Evolutionary conservation across 108 stramenopile genomes (phyloP).

Genomic region (Cyclotella atomus): DNA sequence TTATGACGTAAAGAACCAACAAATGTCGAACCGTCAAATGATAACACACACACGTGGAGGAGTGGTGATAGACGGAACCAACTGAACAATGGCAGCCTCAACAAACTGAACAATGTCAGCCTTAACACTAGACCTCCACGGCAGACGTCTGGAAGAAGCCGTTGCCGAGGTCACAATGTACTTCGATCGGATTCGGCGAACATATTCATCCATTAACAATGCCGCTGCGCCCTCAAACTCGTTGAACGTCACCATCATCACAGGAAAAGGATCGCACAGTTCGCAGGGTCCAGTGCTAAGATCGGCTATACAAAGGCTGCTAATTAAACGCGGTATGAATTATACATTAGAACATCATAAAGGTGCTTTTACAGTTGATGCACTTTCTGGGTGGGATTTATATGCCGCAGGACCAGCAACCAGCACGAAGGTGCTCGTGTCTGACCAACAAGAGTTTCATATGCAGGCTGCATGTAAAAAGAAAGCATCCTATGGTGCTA

Average conservation of each 20-base stretch:
- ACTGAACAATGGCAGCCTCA: too few relatives aligned
- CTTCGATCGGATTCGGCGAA: slow-evolving; percentile 35
- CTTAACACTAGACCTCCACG: slow-evolving; percentile 35
- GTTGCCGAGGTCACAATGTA: slow-evolving; percentile 40
- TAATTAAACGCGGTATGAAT: slow-evolving; percentile 65
- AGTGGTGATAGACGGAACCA: too few relatives aligned
- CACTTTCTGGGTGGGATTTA: slow-evolving; percentile 62
- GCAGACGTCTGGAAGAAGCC: slow-evolving; percentile 35
- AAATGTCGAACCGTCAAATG: too few relatives aligned
- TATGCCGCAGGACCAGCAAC: slow-evolving; percentile 29
- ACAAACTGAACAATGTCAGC: slow-evolving; percentile 10
- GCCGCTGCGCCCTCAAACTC: neutral
- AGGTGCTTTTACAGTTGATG: slow-evolving; percentile 64
- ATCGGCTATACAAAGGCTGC: slow-evolving; percentile 47
- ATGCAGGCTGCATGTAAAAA: slow-evolving; percentile 21
- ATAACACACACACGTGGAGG: too few relatives aligned
- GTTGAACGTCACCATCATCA: slow-evolving; percentile 35
- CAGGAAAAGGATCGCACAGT: slow-evolving; percentile 59
- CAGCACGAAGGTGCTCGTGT: slow-evolving; percentile 36
- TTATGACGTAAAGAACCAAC: too few relatives aligned
- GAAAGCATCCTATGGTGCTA: neutral
- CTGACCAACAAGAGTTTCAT: slow-evolving; percentile 36
- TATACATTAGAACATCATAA: slow-evolving; percentile 45
- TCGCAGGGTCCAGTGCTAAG: slow-evolving; percentile 62
- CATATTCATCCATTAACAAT: neutral